phyloP scores from a whole-genome alignment of 2,329 filamentous ascomycete species.

The Cercospora sesami region DNA sequence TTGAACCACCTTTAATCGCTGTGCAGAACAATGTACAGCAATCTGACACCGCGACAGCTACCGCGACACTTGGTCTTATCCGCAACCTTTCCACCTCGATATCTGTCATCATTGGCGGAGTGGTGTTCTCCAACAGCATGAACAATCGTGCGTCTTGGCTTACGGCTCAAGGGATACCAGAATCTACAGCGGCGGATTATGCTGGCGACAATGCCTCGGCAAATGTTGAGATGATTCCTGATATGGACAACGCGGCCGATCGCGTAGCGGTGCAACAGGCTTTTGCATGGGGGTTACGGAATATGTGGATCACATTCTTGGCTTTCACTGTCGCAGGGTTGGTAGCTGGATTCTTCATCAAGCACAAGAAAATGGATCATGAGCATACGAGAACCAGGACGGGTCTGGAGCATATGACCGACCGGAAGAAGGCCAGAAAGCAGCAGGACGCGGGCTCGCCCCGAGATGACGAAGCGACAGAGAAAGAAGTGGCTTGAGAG shows the following conservation, averaged over 20 bases:
- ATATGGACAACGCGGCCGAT: not conserved
- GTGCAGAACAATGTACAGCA: not conserved
- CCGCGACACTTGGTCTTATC: not conserved
- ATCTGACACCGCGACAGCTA: not conserved
- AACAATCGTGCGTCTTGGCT: not conserved
- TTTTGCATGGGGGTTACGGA: not conserved
- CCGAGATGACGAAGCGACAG: not conserved
- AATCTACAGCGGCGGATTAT: not conserved
- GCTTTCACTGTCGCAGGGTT: not conserved
- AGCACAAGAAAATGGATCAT: constrained; percentile 1
- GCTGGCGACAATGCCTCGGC: not conserved
- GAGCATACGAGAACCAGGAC: not conserved
- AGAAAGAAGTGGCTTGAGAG: not conserved
- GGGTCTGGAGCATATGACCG: not conserved
- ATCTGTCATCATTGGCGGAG: not conserved
- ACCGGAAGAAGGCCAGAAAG: not conserved
- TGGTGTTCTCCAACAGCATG: not conserved
- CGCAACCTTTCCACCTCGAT: not conserved
- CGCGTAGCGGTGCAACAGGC: not conserved
- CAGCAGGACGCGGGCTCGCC: not conserved
- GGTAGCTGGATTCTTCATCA: not conserved
- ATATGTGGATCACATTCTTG: not conserved
- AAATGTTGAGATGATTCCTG: constrained; percentile 1
- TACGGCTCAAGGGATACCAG: not conserved
- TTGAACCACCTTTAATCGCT: not conserved